Evolutionary conservation across 2,329 filamentous ascomycete species (phyloP).

Genomic region (Penicillium frequentans): DNA sequence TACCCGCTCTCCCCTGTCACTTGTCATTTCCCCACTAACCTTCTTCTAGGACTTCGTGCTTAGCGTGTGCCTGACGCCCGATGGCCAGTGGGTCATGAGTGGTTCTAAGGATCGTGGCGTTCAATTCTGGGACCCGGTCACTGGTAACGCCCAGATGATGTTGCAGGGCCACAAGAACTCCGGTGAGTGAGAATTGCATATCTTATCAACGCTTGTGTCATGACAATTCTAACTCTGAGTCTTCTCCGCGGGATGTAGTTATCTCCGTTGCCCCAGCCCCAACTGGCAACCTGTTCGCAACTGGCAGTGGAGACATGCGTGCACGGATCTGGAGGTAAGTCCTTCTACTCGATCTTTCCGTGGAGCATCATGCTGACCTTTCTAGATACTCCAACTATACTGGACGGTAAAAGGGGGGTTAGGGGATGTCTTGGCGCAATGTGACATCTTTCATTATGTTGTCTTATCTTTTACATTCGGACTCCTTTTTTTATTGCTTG

Average conservation of each 20-base stretch:
- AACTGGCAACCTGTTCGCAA: constrained; percentile 84
- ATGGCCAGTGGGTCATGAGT: constrained; percentile 93
- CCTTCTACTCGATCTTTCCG: background rate
- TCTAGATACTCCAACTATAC: constrained; percentile 40
- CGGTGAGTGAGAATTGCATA: constrained; percentile 47
- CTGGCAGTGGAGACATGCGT: constrained; percentile 95
- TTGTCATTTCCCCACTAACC: constrained; percentile 14
- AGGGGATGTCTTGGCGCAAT: constrained; percentile 35
- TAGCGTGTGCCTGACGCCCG: constrained; percentile 90
- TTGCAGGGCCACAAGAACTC: constrained; percentile 98
- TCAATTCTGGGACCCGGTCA: constrained; percentile 97
- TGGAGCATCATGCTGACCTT: constrained; percentile 10
- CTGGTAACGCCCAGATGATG: constrained; percentile 94
- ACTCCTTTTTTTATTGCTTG: constrained; percentile 7
- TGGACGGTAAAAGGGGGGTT: constrained; percentile 37
- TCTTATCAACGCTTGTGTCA: background rate
- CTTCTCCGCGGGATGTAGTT: constrained; percentile 52
- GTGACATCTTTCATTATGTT: constrained; percentile 25
- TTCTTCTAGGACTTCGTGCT: constrained; percentile 84
- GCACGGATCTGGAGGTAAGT: constrained; percentile 89
- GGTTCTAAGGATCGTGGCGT: constrained; percentile 97
- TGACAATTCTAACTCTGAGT: background rate
- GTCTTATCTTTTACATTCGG: constrained; percentile 7
- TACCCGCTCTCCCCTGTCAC: background rate
- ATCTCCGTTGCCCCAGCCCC: constrained; percentile 96